Conservation (phyloP, 2,329 filamentous ascomycete genomes). For the Myrmaecium sp. region DNA sequence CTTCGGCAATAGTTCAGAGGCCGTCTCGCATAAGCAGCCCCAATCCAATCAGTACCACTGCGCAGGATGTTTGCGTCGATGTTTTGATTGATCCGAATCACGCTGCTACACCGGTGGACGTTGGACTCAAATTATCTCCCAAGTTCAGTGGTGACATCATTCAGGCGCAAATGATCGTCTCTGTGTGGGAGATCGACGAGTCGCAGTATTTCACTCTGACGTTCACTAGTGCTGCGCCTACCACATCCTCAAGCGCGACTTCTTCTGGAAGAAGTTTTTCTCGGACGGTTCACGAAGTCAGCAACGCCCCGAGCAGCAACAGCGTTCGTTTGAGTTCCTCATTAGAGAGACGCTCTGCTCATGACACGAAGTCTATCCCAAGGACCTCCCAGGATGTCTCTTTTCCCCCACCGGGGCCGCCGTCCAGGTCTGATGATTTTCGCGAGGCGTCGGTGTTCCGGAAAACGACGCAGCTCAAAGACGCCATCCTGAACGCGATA, state of each 20-base stretch:
- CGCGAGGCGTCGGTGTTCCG: slow-evolving; percentile 49
- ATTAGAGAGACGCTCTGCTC: slow-evolving; percentile 14
- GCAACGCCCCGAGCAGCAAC: slow-evolving; percentile 23
- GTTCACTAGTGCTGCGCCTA: slow-evolving; percentile 42
- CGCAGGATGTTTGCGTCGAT: slow-evolving; percentile 48
- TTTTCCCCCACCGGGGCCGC: slow-evolving; percentile 52
- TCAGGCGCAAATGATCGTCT: slow-evolving; percentile 60
- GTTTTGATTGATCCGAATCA: slow-evolving; percentile 44
- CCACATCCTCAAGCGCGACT: slow-evolving; percentile 6
- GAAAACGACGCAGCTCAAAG: slow-evolving; percentile 60
- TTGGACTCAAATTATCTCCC: slow-evolving; percentile 15
- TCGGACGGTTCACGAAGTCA: slow-evolving; percentile 26
- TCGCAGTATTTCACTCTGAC: slow-evolving; percentile 58
- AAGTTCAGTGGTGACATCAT: too few species aligned
- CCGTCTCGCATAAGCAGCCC: slow-evolving; percentile 15
- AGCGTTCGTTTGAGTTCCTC: too few species aligned
- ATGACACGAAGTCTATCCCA: slow-evolving; percentile 13
- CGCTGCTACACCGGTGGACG: too few species aligned
- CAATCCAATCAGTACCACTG: slow-evolving; percentile 22
- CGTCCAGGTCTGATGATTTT: slow-evolving; percentile 36
- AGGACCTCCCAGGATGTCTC: slow-evolving; percentile 28
- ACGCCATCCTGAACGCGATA: slow-evolving; percentile 59
- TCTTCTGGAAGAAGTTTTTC: too few species aligned
- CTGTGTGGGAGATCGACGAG: slow-evolving; percentile 52
- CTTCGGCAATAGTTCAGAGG: too few species aligned